phyloP scores from a whole-genome alignment of 192 early-diverging fungal species.

The Dissophora globulifera region DNA sequence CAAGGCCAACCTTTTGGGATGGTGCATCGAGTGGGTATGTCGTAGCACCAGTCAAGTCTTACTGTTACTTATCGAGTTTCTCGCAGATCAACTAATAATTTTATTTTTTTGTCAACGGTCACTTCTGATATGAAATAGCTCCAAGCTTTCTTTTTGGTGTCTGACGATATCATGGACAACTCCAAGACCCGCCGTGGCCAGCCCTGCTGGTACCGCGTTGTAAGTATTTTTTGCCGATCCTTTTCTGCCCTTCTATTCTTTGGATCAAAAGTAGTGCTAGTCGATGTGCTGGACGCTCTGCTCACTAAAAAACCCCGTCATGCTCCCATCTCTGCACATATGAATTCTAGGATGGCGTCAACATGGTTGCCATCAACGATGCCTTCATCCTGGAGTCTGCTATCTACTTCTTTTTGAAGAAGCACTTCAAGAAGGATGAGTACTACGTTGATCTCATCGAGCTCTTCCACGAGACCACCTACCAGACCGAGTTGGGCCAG shows the following conservation, averaged over 20 bases:
- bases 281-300: no score
- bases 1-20: constrained; percentile 91
- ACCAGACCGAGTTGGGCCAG: constrained; percentile 98
- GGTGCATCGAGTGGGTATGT: constrained; percentile 92
- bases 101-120: no score
- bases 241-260: no score
- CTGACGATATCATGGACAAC: constrained; percentile 99
- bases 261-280: no score
- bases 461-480: constrained; percentile 94
- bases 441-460: constrained; percentile 95
- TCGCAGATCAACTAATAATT: no score
- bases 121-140: constrained; percentile 56
- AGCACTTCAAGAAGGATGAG: constrained; percentile 85
- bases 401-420: constrained; percentile 95
- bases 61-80: no score
- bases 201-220: constrained; percentile 94
- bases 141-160: constrained; percentile 98
- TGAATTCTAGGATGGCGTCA: constrained; percentile 70
- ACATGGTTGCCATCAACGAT: constrained; percentile 96
- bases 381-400: constrained; percentile 91
- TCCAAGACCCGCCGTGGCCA: constrained; percentile 96
- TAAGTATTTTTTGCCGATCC: no score
- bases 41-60: no score
- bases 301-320: no score
- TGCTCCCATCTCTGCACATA: no score